Evolutionary conservation across 179 eudicot species (phyloP).

Genomic region (Spergularia azorica): DNA sequence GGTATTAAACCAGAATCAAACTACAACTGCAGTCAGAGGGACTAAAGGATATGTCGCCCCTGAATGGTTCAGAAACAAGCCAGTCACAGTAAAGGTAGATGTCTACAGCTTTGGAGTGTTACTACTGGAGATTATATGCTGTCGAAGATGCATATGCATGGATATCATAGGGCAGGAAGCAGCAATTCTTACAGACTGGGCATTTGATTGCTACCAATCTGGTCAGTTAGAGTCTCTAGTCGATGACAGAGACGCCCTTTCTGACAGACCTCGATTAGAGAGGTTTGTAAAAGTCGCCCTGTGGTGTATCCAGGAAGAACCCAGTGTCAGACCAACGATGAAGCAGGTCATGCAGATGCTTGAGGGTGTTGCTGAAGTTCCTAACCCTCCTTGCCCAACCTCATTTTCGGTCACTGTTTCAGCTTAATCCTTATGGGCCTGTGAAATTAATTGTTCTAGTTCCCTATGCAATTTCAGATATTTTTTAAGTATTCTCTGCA

Average conservation of each 20-base stretch:
- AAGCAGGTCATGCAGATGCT: slow-evolving; percentile 36
- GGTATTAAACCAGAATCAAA: slow-evolving; percentile 34
- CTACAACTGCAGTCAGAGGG: slow-evolving; percentile 42
- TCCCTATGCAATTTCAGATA: too few species aligned
- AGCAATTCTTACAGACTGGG: slow-evolving; percentile 40
- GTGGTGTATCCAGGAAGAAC: slow-evolving; percentile 46
- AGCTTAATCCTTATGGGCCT: neutral
- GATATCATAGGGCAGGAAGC: slow-evolving; percentile 11
- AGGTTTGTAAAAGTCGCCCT: slow-evolving; percentile 30
- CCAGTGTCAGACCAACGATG: slow-evolving; percentile 37
- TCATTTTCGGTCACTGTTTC: slow-evolving; percentile 5
- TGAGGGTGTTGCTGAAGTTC: slow-evolving; percentile 32
- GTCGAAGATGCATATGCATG: slow-evolving; percentile 28
- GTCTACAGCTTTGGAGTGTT: slow-evolving; percentile 51
- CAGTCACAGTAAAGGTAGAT: slow-evolving; percentile 45
- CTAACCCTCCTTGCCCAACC: slow-evolving; percentile 31
- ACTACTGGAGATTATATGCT: slow-evolving; percentile 39
- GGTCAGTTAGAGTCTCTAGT: slow-evolving; percentile 25
- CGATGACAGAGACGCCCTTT: slow-evolving; percentile 28
- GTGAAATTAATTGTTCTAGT: too few species aligned
- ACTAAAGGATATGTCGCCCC: slow-evolving; percentile 61
- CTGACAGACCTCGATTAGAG: slow-evolving; percentile 24
- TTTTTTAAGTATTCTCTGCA: too few species aligned
- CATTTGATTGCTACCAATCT: slow-evolving; percentile 33
- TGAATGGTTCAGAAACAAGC: slow-evolving; percentile 55